These are phyloP conservation scores for Alisma plantagoaquatica DNA, from an alignment of 106 monocot genomes.

Conservation along the genomic window DNA sequence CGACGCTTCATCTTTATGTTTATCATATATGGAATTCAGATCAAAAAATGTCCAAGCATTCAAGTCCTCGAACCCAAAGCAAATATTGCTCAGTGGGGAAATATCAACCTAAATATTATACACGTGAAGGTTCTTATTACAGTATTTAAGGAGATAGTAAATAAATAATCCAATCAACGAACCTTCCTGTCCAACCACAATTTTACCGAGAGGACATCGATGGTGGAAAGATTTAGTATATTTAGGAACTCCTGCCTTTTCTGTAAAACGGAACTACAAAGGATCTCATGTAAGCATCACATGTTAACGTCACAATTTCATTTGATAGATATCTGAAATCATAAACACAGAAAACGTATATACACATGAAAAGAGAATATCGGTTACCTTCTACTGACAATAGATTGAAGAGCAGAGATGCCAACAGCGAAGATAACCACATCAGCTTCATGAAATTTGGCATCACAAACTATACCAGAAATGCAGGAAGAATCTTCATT, in stretches of 20 bases:
- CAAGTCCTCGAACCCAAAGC: slow-evolving; percentile 40
- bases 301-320: too few relatives aligned
- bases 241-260: slow-evolving; percentile 48
- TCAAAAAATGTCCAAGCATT: slow-evolving; percentile 51
- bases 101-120: slow-evolving; percentile 40
- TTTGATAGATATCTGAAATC: too few relatives aligned
- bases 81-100: slow-evolving; percentile 45
- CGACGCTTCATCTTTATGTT: slow-evolving; percentile 40
- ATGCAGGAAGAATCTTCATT: slow-evolving; percentile 34
- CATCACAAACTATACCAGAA: slow-evolving; percentile 42
- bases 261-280: slow-evolving; percentile 40
- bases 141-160: too few relatives aligned
- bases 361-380: neutral
- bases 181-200: slow-evolving; percentile 78
- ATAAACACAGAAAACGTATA: too few relatives aligned
- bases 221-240: slow-evolving; percentile 35
- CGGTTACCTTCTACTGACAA: slow-evolving; percentile 36
- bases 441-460: slow-evolving; percentile 44
- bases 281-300: too few relatives aligned
- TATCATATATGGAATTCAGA: slow-evolving; percentile 58
- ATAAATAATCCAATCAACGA: slow-evolving; percentile 1
- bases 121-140: too few relatives aligned
- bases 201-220: slow-evolving; percentile 49
- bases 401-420: slow-evolving; percentile 45
- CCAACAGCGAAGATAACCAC: slow-evolving; percentile 54